phyloP scores from a whole-genome alignment of 2,329 filamentous ascomycete species.

The Neonectria coccinea region DNA sequence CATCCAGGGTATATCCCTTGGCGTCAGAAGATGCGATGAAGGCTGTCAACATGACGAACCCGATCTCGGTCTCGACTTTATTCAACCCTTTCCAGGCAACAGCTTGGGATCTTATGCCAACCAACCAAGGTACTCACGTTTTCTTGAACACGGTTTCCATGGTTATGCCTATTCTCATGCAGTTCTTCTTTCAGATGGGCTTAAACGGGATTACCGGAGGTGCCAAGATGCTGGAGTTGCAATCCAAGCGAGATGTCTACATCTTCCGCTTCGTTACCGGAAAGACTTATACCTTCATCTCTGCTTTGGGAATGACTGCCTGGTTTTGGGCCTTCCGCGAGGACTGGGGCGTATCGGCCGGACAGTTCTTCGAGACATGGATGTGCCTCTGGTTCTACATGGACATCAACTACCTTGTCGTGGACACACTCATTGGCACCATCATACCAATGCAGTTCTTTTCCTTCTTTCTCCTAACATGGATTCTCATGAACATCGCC shows the following conservation, averaged over 20 bases:
- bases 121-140: constrained; percentile 46
- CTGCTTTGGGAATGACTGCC: constrained; percentile 52
- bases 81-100: constrained; percentile 46
- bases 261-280: constrained; percentile 40
- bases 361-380: constrained; percentile 43
- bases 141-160: constrained; percentile 54
- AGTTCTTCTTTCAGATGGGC: constrained; percentile 41
- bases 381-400: constrained; percentile 53
- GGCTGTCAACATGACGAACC: constrained; percentile 34
- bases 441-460: constrained; percentile 51
- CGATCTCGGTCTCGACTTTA: constrained; percentile 39
- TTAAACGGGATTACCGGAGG: constrained; percentile 14
- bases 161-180: constrained; percentile 48
- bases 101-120: constrained; percentile 45
- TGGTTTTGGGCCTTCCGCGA: constrained; percentile 58
- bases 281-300: constrained; percentile 48
- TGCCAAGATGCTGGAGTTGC: constrained; percentile 9
- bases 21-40: constrained; percentile 16
- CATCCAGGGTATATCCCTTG: constrained; percentile 40
- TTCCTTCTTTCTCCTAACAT: constrained; percentile 55
- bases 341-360: constrained; percentile 52
- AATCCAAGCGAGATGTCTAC: constrained; percentile 37
- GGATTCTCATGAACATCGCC: constrained; percentile 55
- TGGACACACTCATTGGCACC: constrained; percentile 49
- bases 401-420: constrained; percentile 55